Percentiles rank a stretch among this genome's conserved stretches.
phyloP scores from a whole-genome alignment of 306 rosid species.

The Vigna mungo region DNA sequence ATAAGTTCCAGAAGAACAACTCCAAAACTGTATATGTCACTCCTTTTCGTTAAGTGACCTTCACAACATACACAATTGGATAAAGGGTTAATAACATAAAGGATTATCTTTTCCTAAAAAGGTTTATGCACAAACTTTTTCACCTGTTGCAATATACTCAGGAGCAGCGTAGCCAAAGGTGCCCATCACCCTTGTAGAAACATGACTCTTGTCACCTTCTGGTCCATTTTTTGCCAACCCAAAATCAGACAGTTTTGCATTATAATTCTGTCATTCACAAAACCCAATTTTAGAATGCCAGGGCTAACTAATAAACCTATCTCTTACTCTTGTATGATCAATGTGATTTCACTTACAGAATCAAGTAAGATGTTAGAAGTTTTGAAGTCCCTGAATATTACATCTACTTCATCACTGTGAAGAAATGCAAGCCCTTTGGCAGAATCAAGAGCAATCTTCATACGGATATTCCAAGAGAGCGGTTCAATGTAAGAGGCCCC shows the following conservation, averaged over 20 bases:
- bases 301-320: slow-evolving; percentile 30
- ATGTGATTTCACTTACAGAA: slow-evolving; percentile 58
- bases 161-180: slow-evolving; percentile 96
- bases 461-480: slow-evolving; percentile 82
- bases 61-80: slow-evolving; percentile 41
- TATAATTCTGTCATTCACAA: slow-evolving; percentile 62
- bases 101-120: not conserved
- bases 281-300: slow-evolving; percentile 40
- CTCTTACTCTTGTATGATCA: slow-evolving; percentile 25
- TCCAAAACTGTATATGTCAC: slow-evolving; percentile 92
- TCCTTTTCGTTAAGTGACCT: slow-evolving; percentile 90
- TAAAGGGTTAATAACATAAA: slow-evolving; percentile 21
- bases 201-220: slow-evolving; percentile 78
- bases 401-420: slow-evolving; percentile 87
- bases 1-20: slow-evolving; percentile 85
- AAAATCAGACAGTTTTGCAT: slow-evolving; percentile 91
- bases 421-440: slow-evolving; percentile 95
- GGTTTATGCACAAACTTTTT: too few relatives aligned
- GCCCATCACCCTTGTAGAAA: slow-evolving; percentile 95
- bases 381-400: slow-evolving; percentile 89
- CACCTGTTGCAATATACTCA: slow-evolving; percentile 83
- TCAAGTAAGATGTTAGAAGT: slow-evolving; percentile 86
- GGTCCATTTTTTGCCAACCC: slow-evolving; percentile 98
- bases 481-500: slow-evolving; percentile 88
- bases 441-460: slow-evolving; percentile 86